Evolutionary conservation across 2,329 filamentous ascomycete genomes (phyloP), one percentile per base, ranked within the genome.

Genomic region (Dactylellina haptotyla): DNA sequence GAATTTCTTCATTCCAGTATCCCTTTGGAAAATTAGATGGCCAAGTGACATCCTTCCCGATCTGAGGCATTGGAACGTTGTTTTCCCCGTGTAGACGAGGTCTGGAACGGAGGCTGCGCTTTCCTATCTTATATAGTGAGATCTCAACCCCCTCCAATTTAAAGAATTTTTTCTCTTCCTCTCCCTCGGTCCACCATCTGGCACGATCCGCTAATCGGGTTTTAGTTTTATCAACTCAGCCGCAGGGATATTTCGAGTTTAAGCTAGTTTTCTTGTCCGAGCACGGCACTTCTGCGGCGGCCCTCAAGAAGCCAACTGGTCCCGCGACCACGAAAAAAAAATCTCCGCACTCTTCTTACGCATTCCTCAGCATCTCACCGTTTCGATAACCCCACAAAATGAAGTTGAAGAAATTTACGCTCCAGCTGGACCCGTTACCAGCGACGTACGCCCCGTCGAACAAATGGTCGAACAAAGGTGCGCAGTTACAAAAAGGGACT

Each of bases 401-500:
- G 53, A 32, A 57, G 41, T 59, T 64, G 20, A 64, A 46, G 56
- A 62, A 56, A 32, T 66, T 66, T 26, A 74, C 48, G 30, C 46
- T 74, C 14, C 62, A 74, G 48, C 39, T 74, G 23, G 70, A 74
- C 56, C 70, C 70, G 48, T 61, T 63, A 54, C 70, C 70, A 25
- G 70, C 70, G 70, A 66, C 70, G 26, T 74, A 66, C 53, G 70
- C 70, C 39, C 62, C 62, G 70, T 66, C 61, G 61, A 74, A 74
- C 62, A 74, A 66, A 74, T 74, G 70, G 70, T 66, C 62, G 54
- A 74, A 74, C 57, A 74, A 74, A 74, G 70, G 70, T 74, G 39
- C 16, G 67, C 18, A 46, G 4, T 46, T 5, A 59, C 14, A 32
- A 23, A 50, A 30, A 30, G 30, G 45, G 14, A 2, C 14, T 43